phyloP scores from a whole-genome alignment of 495 filamentous ascomycete species.

The Lichenothelia convexa region DNA sequence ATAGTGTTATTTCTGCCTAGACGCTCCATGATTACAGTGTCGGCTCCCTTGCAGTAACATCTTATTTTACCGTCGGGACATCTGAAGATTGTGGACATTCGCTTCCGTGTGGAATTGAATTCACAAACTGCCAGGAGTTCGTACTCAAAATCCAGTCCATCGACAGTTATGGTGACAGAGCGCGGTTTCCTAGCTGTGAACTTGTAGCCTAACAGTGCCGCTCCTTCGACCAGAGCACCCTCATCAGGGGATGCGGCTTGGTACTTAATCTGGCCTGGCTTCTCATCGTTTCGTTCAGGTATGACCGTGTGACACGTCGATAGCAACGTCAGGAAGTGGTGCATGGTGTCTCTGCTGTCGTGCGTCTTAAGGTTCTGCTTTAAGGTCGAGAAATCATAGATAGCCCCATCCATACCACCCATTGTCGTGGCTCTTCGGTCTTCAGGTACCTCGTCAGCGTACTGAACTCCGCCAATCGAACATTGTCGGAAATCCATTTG shows the following conservation, averaged over 20 bases:
- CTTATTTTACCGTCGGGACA: conserved; percentile 92
- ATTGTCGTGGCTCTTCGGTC: conserved; percentile 64
- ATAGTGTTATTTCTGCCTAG: conserved; percentile 62
- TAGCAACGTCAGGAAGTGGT: conserved; percentile 78
- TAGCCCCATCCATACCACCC: conserved; percentile 59
- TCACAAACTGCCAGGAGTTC: conserved; percentile 92
- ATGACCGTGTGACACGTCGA: conserved; percentile 96
- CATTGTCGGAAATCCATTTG: conserved; percentile 98
- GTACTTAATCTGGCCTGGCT: conserved; percentile 73
- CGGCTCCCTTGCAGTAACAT: conserved; percentile 89
- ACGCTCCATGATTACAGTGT: conserved; percentile 91
- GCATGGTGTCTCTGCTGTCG: conserved; percentile 47
- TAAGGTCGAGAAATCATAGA: conserved; percentile 73
- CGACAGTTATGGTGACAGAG: conserved; percentile 60
- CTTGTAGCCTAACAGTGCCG: conserved; percentile 63
- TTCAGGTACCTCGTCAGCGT: conserved; percentile 82
- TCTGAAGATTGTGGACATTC: conserved; percentile 94
- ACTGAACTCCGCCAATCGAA: conserved; percentile 82
- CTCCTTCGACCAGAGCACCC: conserved; percentile 88
- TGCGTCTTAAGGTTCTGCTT: conserved; percentile 57
- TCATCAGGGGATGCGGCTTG: conserved; percentile 97
- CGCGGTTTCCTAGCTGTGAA: conserved; percentile 83
- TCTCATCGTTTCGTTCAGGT: conserved; percentile 63
- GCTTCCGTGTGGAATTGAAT: conserved; percentile 94
- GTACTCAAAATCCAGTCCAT: conserved; percentile 57